phyloP scores from a whole-genome alignment of 805 yeast species.

The Wilhelminamyces savonicus region DNA sequence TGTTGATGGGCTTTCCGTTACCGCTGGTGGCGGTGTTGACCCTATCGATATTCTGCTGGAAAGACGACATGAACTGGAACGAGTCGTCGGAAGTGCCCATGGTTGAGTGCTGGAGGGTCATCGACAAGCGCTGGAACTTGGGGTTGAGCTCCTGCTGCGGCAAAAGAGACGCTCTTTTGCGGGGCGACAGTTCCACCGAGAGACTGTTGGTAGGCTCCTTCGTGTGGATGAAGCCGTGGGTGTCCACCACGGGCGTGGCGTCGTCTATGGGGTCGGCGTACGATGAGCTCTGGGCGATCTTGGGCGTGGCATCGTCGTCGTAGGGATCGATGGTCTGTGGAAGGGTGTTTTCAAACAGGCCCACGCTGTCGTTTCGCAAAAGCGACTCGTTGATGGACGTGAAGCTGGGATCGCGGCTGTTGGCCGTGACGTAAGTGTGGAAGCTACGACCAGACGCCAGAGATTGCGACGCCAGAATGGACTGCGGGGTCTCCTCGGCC shows the following conservation, averaged over 20 bases:
- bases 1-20: slow-evolving; percentile 4
- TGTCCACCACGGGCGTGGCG: slow-evolving; percentile 19
- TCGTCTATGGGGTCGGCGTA: slow-evolving; percentile 16
- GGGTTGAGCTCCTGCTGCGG: slow-evolving; percentile 28
- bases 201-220: not conserved
- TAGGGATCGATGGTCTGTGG: not conserved
- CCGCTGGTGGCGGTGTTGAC: slow-evolving; percentile 10
- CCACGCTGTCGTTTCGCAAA: slow-evolving; percentile 13
- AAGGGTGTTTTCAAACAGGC: slow-evolving; percentile 1
- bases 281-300: slow-evolving; percentile 8
- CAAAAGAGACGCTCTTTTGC: slow-evolving; percentile 4
- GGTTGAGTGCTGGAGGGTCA: slow-evolving; percentile 26
- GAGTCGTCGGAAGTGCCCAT: slow-evolving; percentile 32
- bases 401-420: slow-evolving; percentile 21
- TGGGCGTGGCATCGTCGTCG: slow-evolving; percentile 29
- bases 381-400: slow-evolving; percentile 28
- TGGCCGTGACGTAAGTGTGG: slow-evolving; percentile 22
- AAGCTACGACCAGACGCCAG: slow-evolving; percentile 18
- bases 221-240: not conserved
- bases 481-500: not conserved
- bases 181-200: too few relatives aligned
- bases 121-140: slow-evolving; percentile 32
- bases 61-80: slow-evolving; percentile 28
- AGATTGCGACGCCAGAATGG: slow-evolving; percentile 7
- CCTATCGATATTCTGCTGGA: slow-evolving; percentile 32